A percentile compares a stretch with the other conserved stretches of the same genome.
phyloP scores from a whole-genome alignment of 2,329 filamentous ascomycete genomes.

The Curvularia sp. region DNA sequence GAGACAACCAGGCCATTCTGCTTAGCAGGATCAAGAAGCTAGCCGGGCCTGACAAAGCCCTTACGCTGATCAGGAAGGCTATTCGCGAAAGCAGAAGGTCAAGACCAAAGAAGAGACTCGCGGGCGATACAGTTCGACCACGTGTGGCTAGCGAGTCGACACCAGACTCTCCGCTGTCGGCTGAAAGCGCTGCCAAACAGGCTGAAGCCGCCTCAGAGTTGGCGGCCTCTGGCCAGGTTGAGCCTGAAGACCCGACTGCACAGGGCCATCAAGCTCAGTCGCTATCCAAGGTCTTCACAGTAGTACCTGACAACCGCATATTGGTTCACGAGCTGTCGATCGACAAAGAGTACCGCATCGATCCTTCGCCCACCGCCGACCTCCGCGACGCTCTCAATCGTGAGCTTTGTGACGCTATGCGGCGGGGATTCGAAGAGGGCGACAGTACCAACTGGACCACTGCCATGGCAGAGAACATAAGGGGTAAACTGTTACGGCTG shows the following conservation, averaged over 20 bases:
- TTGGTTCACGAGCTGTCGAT: conserved; percentile 82
- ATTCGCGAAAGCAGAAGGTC: conserved; percentile 74
- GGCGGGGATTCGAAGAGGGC: conserved; percentile 67
- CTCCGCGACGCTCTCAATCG: conserved; percentile 66
- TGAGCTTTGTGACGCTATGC: conserved; percentile 67
- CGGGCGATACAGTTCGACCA: conserved; percentile 71
- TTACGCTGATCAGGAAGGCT: conserved; percentile 75
- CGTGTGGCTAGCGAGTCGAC: conserved; percentile 63
- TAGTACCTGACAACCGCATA: conserved; percentile 74
- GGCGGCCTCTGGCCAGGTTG: conserved; percentile 29
- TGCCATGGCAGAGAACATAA: conserved; percentile 73
- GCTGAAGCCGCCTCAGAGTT: conserved; percentile 43
- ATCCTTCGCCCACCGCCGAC: conserved; percentile 62
- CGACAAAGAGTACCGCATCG: conserved; percentile 78
- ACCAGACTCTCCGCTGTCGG: conserved; percentile 35
- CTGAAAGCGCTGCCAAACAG: conserved; percentile 48
- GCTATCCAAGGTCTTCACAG: conserved; percentile 62
- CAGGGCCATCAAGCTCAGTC: conserved; percentile 52
- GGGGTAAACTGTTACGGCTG: conserved; percentile 74
- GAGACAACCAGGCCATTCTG: conserved; percentile 79
- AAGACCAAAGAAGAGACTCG: conserved; percentile 68
- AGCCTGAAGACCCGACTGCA: conserved; percentile 18
- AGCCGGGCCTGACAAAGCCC: conserved; percentile 73
- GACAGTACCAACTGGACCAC: conserved; percentile 72
- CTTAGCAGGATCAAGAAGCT: conserved; percentile 81